Evolutionary conservation across 768 basidiomycete species (phyloP).

Genomic region (Pulveroboletus sp.): DNA sequence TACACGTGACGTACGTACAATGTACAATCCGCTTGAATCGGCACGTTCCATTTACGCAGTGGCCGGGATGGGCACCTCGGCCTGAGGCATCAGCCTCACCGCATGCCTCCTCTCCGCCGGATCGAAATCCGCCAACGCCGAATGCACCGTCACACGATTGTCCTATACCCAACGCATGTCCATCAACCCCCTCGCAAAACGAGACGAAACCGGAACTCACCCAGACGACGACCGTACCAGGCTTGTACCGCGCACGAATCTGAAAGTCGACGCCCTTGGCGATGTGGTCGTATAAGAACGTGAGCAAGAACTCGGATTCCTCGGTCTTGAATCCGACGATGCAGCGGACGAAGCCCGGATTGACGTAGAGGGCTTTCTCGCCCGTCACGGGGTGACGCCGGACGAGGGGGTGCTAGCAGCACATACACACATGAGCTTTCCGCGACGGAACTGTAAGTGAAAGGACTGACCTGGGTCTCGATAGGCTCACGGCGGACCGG

Average conservation of each 20-base stretch:
- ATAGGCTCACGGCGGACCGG: constrained; percentile 51
- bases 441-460: too few relatives aligned
- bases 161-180: too few relatives aligned
- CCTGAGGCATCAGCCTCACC: constrained; percentile 51
- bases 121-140: constrained; percentile 41
- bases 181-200: not conserved
- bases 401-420: constrained; percentile 58
- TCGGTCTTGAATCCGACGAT: constrained; percentile 56
- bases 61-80: constrained; percentile 43
- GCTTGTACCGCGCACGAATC: constrained; percentile 46
- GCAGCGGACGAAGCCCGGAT: constrained; percentile 50
- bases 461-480: constrained; percentile 38
- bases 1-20: too few relatives aligned
- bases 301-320: constrained; percentile 48
- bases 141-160: constrained; percentile 49
- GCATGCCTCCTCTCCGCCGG: constrained; percentile 35
- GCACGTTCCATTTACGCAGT: not conserved
- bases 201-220: constrained; percentile 27
- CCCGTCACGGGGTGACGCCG: constrained; percentile 60
- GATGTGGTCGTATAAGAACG: constrained; percentile 54
- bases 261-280: constrained; percentile 50
- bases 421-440: too few relatives aligned
- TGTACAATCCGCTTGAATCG: too few relatives aligned
- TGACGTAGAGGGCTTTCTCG: constrained; percentile 61
- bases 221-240: constrained; percentile 59